Base-by-base conservation (phyloP, 345 rosid genomes). In the Aurinia saxatilis region DNA sequence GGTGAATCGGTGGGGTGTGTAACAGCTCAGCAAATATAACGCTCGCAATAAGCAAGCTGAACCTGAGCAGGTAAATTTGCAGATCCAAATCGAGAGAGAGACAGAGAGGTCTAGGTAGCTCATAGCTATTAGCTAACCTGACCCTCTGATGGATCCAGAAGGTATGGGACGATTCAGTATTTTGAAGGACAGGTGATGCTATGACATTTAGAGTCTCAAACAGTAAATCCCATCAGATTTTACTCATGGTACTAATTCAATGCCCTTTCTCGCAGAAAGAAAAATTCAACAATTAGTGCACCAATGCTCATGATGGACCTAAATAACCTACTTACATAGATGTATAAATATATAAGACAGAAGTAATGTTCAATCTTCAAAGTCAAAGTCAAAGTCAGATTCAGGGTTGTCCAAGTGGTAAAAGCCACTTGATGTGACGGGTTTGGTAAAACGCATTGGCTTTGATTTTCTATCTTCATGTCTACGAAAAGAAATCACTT, bases 141-240 rank as follows among this genome's bases (percentile, higher is more conserved):
- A 50, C 65, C 52, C 15, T 50, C 66, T 58, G 67, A 60, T 60
- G 55, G 54, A 45, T 44, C 73, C 67, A 68, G 67, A 60, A 16
- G 66, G 41, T 68, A 60, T 68, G 63, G 3, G 57, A 27, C 46
- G 68, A 53, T 54, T 69, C 68, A 70, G 74, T 62, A 62, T 30
- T n/a, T 36, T 37, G 63, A 69, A 69, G 68, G 73, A 69, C 73
- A 62, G 68, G 63, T 61, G 73, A 69, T 61, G 63, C 68, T 69
- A 69, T 55, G 51, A 27, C 63, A 54, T 53, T 31, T 10, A 53
- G 21, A 52, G 62, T 25, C 27, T 60, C 23, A 4, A 69, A 62
- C 56, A 61, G 73, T 69, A 46, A 46, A 61, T 13, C 63, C 23
- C 57, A 69, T 69, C 73, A 69, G 44, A 61, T 36, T 44, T 69